Evolutionary conservation across 768 basidiomycete genomes (phyloP), one percentile per base, ranked within the genome.

Genomic region (Crepidotus variabilis): DNA sequence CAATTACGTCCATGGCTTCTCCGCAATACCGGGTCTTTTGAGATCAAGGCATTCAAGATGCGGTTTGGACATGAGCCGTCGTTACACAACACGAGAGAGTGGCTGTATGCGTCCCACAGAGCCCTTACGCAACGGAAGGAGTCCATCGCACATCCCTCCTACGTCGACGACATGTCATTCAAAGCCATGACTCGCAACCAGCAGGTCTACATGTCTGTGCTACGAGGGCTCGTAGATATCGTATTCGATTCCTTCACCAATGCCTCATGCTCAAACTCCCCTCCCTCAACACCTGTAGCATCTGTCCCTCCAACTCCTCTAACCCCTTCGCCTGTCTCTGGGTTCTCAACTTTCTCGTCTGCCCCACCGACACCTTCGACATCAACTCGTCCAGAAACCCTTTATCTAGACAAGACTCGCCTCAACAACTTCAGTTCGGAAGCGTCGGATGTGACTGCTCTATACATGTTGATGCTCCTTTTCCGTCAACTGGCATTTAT

Each of bases 1-100:
- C 87, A 90, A 32, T 79, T 95, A n/a, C 87, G 94, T 50, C 92
- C 93, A n/a, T 92, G 87, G 75, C 82, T 97, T 55, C 80, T 91
- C 63, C 83, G 86, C 57, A 85, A 86, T 36, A 86, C 94, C 1
- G 84, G 87, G 20, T 83, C 85, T 39, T 91, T 90, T 65, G 93
- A 96, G 68, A 78, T 87, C 60, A 82, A 84, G 65, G 84, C 85
- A 23, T 90, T 95, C 75, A 83, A 85, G 69, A 77, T 80, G 62
- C 76, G 80, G 57, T 79, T 78, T 67, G 76, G 73, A 57, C 57
- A 61, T 34, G 69, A 72, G 56, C 69, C 72, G 49, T 80, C 82
- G 10, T 73, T 87, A 48, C 72, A 72, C 57, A 65, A 78, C 43
- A 87, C 89, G 45, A 82, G 81, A 47, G 75, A 79, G 65, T 92